Base-by-base conservation (phyloP, 176 grass and related monocot species). In the Rhynchospora tenuis region DNA sequence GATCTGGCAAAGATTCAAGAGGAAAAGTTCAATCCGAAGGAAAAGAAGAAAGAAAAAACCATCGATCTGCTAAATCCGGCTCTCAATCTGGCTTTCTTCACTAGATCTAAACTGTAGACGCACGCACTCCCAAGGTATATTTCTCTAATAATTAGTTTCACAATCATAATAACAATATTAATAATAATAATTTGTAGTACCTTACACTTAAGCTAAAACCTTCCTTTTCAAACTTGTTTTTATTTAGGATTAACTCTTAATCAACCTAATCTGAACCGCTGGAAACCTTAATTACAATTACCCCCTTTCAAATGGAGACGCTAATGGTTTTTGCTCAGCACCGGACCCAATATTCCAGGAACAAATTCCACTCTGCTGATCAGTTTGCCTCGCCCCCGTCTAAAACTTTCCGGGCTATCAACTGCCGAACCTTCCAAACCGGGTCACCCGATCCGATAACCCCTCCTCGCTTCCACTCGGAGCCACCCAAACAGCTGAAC, bases 391-490 rank as follows among this genome's bases (percentile, higher is more conserved):
- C 87, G 0, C 81, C 87, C 0, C 79, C 92, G 56, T 72, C 47
- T 0, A 85, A 75, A 16, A 79, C 83, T 77, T 92, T 91, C 83
- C 88, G 73, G 11, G 88, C 67, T 2, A 86, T 90, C 68, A 94
- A 92, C 81, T 94, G 94, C 83, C 84, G 94, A 1, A 52, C 90
- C 13, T 97, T 94, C 59, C 90, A 94, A 60, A 90, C 92, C 0
- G 79, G 87, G 16, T 80, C 82, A 7, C 44, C 82, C 0, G 80
- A 88, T 27, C 72, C 90, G 61, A 71, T 89, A 57, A 83, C 86
- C 1, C 86, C 88, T 33, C 87, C 81, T 16, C 57, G 85, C 8
- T 4, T 72, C 23, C 48, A 43, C 44, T 51, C 50, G 6, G 48
- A 73, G 50, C 86, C 84, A 46, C 88, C 67, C 6, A 57, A 85